These are phyloP conservation scores for Gastrolobium villosum DNA, from an alignment of 306 rosid genomes.

Conservation along the genomic window DNA sequence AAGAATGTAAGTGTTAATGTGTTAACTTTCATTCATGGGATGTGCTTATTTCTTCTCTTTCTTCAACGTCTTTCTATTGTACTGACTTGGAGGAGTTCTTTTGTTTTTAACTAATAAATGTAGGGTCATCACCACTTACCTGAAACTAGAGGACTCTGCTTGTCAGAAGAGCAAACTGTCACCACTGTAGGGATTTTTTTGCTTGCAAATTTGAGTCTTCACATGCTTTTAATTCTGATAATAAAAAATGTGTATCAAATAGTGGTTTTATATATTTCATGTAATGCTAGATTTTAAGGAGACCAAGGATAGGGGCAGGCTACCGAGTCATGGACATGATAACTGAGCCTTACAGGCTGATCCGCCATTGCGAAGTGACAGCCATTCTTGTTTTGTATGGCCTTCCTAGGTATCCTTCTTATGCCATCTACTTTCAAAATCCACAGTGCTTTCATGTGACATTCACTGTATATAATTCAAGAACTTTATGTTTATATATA, in stretches of 20 bases:
- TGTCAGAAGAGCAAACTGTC: slow-evolving; percentile 97
- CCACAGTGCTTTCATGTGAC: slow-evolving; percentile 23
- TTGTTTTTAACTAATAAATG: slow-evolving; percentile 43
- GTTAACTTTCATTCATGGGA: slow-evolving; percentile 2
- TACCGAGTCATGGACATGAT: slow-evolving; percentile 76
- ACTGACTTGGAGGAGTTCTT: slow-evolving; percentile 23
- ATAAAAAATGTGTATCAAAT: slow-evolving; percentile 16
- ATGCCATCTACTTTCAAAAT: not conserved
- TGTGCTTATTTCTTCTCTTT: not conserved
- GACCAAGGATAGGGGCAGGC: slow-evolving; percentile 87
- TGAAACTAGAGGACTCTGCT: slow-evolving; percentile 98
- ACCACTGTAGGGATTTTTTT: slow-evolving; percentile 74
- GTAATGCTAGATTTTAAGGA: slow-evolving; percentile 72
- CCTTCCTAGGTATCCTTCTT: slow-evolving; percentile 82
- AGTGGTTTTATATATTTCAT: slow-evolving; percentile 27
- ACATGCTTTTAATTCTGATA: slow-evolving; percentile 25
- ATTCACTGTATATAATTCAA: slow-evolving; percentile 42
- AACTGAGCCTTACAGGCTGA: slow-evolving; percentile 84
- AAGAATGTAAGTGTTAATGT: slow-evolving; percentile 62
- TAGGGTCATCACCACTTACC: slow-evolving; percentile 99
- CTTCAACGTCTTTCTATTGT: slow-evolving; percentile 19
- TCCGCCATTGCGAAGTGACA: slow-evolving; percentile 93
- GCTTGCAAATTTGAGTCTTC: slow-evolving; percentile 39
- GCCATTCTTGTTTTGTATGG: slow-evolving; percentile 96
- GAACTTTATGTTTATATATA: slow-evolving; percentile 55